Base-by-base conservation (phyloP, 2,329 filamentous ascomycete genomes). In the Teratosphaeria gauchensis region DNA sequence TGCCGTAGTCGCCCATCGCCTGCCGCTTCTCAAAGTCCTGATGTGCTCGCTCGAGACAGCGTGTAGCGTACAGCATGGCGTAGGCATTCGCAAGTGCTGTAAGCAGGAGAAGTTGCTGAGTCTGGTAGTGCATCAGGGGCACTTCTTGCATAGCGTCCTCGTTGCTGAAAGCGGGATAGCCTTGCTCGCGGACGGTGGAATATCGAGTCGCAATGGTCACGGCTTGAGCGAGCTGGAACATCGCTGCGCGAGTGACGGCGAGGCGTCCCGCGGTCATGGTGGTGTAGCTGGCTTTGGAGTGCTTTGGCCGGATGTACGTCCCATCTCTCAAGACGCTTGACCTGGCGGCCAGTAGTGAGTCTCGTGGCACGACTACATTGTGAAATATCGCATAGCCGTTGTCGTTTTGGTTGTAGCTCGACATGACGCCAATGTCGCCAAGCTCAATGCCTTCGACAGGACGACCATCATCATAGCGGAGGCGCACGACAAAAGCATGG, bases 321-420 rank as follows among this genome's bases (percentile, higher is more conserved):
- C 59, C 59, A 32, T 61, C 59, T 32, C 46, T 28, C 9, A 56
- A 38, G n/a, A 61, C 56, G 42, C 56, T 51, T 8, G 59, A 56
- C 16, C 58, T 58, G 8, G 56, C 51, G 16, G 33, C 33, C 12
- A 61, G 53, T 42, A 61, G 58, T n/a, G 58, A 53, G n/a, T 53
- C 51, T 11, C 59, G 52, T n/a, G 59, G 59, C 35, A 61, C 35
- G 4, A 56, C 35, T 2, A 61, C 56, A n/a, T 58, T 32, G 38
- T 61, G 56, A 32, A 61, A 61, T 21, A 53, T 51, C 52, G 58
- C 55, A 19, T 56, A 56, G 19, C 59, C 59, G 30, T 61, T 61
- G 33, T 61, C 59, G 32, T 56, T 58, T 55, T 56, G 24, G 55
- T 42, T 56, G 57, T 60, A n/a, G 55, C 58, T 51, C 57, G 58